phyloP scores from a whole-genome alignment of 768 basidiomycete species.

The Russula sp. region DNA sequence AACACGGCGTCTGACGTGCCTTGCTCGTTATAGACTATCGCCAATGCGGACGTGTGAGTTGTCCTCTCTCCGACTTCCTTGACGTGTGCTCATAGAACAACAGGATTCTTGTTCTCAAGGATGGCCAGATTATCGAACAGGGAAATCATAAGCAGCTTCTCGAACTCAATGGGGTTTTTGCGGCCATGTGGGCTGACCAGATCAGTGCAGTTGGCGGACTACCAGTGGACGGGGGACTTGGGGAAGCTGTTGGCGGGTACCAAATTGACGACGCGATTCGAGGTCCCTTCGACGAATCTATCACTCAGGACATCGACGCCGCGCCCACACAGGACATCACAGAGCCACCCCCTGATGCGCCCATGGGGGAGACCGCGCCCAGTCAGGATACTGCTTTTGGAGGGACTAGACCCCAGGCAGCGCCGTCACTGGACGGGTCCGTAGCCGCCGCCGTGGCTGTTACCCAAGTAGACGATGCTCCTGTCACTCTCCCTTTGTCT shows the following conservation, averaged over 20 bases:
- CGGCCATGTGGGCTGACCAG: conserved; percentile 87
- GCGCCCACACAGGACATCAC: conserved; percentile 20
- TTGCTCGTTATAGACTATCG: conserved; percentile 41
- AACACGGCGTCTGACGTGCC: conserved; percentile 10
- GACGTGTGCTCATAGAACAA: conserved; percentile 17
- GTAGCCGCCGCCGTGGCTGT: conserved; percentile 26
- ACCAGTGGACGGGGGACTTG: conserved; percentile 35
- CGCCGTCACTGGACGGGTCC: background rate
- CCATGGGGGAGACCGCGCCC: conserved; percentile 19
- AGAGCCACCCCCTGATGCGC: conserved; percentile 14
- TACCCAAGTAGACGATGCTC: conserved; percentile 29
- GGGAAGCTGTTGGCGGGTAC: conserved; percentile 43
- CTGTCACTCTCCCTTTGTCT: conserved; percentile 33
- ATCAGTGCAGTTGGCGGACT: conserved; percentile 56
- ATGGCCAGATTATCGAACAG: conserved; percentile 82
- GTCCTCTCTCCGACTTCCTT: background rate
- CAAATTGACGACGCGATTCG: conserved; percentile 32
- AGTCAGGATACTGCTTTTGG: conserved; percentile 14
- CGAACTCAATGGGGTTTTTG: conserved; percentile 64
- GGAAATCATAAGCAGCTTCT: conserved; percentile 77
- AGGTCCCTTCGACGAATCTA: conserved; percentile 9
- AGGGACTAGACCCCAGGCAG: background rate
- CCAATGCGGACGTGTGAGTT: conserved; percentile 45
- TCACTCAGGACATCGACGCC: conserved; percentile 11
- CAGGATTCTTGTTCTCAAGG: conserved; percentile 86